Evolutionary conservation across 805 yeast genomes (phyloP).

Genomic region (Myxozyma lipomycoides): DNA sequence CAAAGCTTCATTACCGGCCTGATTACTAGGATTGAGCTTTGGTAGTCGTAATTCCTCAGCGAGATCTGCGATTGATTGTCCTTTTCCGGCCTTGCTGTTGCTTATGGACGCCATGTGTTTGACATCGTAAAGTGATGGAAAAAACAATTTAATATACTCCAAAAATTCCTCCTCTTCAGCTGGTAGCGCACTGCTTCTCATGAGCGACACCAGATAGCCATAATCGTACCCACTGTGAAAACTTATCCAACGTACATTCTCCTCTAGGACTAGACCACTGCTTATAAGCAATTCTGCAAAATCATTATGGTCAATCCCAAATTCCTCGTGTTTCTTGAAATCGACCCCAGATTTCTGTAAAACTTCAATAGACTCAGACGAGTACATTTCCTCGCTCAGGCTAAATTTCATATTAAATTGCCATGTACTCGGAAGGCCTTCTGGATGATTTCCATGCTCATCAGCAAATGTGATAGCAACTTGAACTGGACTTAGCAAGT

Average conservation of each 20-base stretch:
- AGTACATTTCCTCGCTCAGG: slow-evolving; percentile 69
- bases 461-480: slow-evolving; percentile 75
- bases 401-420: slow-evolving; percentile 90
- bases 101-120: slow-evolving; percentile 45
- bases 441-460: slow-evolving; percentile 64
- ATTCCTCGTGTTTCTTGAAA: slow-evolving; percentile 64
- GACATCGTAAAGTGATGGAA: slow-evolving; percentile 81
- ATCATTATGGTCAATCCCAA: slow-evolving; percentile 72
- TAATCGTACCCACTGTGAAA: slow-evolving; percentile 92
- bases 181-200: slow-evolving; percentile 75
- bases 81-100: slow-evolving; percentile 28
- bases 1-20: slow-evolving; percentile 46
- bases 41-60: slow-evolving; percentile 45
- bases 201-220: slow-evolving; percentile 76
- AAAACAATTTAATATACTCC: slow-evolving; percentile 62
- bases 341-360: slow-evolving; percentile 79
- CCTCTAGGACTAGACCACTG: slow-evolving; percentile 76
- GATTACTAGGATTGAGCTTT: slow-evolving; percentile 37
- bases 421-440: slow-evolving; percentile 75
- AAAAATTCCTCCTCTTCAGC: slow-evolving; percentile 72
- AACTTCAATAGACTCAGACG: slow-evolving; percentile 77
- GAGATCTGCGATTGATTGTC: slow-evolving; percentile 37
- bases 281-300: slow-evolving; percentile 83
- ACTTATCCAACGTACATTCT: slow-evolving; percentile 76
- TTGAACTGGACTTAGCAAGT: slow-evolving; percentile 79